Conservation (phyloP, 495 filamentous ascomycete species). For the Penicillium steckii region DNA sequence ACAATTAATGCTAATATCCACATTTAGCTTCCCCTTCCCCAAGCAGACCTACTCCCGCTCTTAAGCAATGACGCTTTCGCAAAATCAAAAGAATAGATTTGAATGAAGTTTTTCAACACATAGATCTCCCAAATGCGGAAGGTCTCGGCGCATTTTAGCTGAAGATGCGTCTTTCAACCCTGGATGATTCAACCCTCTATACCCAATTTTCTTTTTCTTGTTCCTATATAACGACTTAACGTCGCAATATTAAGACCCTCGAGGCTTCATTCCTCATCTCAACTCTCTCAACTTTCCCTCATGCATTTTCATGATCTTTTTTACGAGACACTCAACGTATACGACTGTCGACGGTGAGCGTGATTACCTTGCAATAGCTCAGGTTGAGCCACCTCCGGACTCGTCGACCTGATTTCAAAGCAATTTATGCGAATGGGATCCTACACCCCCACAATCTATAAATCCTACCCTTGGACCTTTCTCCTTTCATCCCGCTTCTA, state of each 20-base stretch:
- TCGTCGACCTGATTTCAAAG: too few relatives aligned
- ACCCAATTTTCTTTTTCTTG: conserved; percentile 31
- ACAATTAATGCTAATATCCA: conserved; percentile 8
- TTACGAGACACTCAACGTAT: neutral
- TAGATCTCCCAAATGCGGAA: conserved; percentile 8
- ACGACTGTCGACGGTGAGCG: too few relatives aligned
- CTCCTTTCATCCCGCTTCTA: neutral
- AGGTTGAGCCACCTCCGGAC: too few relatives aligned
- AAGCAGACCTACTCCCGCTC: conserved; percentile 69
- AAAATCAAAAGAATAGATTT: conserved; percentile 17
- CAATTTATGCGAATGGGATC: too few relatives aligned
- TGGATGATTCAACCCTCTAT: conserved; percentile 54
- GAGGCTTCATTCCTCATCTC: neutral
- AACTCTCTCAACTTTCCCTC: neutral
- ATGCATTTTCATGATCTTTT: neutral
- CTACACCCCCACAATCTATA: too few relatives aligned
- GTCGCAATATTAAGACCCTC: conserved; percentile 25
- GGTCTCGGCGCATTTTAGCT: conserved; percentile 13
- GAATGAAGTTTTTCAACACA: conserved; percentile 20
- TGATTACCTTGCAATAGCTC: too few relatives aligned
- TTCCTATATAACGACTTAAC: conserved; percentile 32
- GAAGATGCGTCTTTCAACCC: conserved; percentile 22
- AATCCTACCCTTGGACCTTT: too few relatives aligned
- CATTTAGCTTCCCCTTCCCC: conserved; percentile 71
- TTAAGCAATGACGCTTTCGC: conserved; percentile 18